Base-by-base conservation (phyloP, 345 rosid species). In the Erysimum cheiranthoides region DNA sequence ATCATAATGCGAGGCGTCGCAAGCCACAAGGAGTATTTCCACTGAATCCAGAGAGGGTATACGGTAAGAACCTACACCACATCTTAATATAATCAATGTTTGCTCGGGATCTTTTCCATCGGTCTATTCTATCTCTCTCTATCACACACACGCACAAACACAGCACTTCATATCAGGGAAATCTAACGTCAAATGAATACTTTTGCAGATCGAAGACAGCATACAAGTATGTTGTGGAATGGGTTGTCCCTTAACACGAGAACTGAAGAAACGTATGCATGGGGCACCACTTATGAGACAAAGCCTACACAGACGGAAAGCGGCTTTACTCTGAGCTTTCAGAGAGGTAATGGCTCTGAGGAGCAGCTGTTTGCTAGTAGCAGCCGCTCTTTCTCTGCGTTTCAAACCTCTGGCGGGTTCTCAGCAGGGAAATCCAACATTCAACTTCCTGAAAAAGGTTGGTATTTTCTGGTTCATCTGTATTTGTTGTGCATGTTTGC, bases 1-100 rank as follows among this genome's bases (percentile, higher is more conserved):
- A 92, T 85, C 99, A 95, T 75, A 95, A 95, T 86, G 99, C 97
- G 10, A 85, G 99, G 82, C 95, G 97, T 39, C 96, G 99, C 75
- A 95, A 89, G 80, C 89, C 96, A 63, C 97, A 84, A 25, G 96
- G 86, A 60, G 77, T 85, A 2, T 66, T 82, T 56, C 88, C 80
- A 46, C 52, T 85, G 28, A 87, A 75, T 76, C 78, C 88, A 43
- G 83, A 84, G 42, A 78, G 86, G 45, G 82, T 85, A n/a, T 65
- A 49, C 54, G 68, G 81, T 78, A 65, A 40, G 63, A 54, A 56
- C 46, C 54, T 5, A 70, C 61, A 70, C 45, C 70, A 21, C 43
- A 68, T 30, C 38, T 57, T 32, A 5, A 38, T 59, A 34, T 2
- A 30, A 16, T 16, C 59, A 5, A 10, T 68, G 31, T 51, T 38